Conservation (phyloP, 176 grass and related monocot genomes). For the Thinopyrum elongatum region DNA sequence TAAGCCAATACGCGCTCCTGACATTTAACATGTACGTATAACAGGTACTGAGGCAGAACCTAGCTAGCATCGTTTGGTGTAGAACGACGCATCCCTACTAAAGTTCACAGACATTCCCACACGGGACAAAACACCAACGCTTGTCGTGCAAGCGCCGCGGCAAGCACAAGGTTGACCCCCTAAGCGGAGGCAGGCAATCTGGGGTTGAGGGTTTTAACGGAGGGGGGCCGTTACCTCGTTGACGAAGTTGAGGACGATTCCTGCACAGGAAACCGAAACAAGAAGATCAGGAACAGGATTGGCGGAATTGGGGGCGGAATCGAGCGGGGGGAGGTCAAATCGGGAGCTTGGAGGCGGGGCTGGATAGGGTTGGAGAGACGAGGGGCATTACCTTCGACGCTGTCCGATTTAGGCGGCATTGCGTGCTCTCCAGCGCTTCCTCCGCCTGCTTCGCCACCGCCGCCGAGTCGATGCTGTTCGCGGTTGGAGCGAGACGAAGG, state of each 20-base stretch:
- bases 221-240: conserved; percentile 58
- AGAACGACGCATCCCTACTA: not conserved
- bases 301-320: not conserved
- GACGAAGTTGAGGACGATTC: conserved; percentile 85
- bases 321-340: not conserved
- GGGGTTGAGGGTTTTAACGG: not conserved
- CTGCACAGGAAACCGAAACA: conserved; percentile 26
- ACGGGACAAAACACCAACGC: not conserved
- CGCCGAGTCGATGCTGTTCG: not conserved
- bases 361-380: not conserved
- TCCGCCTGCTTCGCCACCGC: conserved; percentile 1
- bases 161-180: no score
- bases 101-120: not conserved
- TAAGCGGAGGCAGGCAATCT: not conserved
- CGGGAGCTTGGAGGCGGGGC: not conserved
- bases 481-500: not conserved
- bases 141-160: not conserved
- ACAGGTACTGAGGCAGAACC: not conserved
- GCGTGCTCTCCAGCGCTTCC: not conserved
- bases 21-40: not conserved
- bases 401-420: conserved; percentile 86
- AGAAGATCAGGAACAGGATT: not conserved
- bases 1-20: not conserved
- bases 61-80: not conserved
- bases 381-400: conserved; percentile 62